Evolutionary conservation across 495 filamentous ascomycete genomes (phyloP).

Genomic region (Talaromyces ruber): DNA sequence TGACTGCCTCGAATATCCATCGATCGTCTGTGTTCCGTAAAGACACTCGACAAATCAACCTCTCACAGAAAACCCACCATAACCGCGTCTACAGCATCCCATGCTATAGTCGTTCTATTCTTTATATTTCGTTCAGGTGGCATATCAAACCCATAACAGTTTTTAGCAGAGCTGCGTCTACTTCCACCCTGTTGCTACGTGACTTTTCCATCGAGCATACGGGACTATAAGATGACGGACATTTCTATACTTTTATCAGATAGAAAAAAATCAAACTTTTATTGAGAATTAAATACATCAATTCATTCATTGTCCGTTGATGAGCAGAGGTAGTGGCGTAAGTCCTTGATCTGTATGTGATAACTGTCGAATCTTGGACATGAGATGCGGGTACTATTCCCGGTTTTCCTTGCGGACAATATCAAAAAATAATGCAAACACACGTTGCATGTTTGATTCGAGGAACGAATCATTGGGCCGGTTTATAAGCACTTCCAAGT

Average conservation of each 20-base stretch:
- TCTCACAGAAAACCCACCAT: constrained; percentile 3
- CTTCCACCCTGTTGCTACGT: constrained; percentile 42
- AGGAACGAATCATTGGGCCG: background rate
- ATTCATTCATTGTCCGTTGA: background rate
- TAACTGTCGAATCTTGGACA: background rate
- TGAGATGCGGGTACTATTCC: background rate
- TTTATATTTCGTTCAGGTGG: constrained; percentile 44
- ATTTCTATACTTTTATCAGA: constrained; percentile 12
- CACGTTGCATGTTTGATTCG: background rate
- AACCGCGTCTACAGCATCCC: constrained; percentile 29
- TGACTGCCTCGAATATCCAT: background rate
- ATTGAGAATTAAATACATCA: background rate
- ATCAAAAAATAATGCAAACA: background rate
- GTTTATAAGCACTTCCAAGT: background rate
- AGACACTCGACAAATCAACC: background rate
- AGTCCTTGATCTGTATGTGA: background rate
- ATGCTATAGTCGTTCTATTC: constrained; percentile 34
- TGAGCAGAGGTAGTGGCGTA: background rate
- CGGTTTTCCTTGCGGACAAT: background rate
- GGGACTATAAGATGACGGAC: constrained; percentile 47
- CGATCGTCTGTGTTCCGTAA: background rate
- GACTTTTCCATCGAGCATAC: constrained; percentile 26
- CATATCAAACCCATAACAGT: constrained; percentile 45
- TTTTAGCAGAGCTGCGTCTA: constrained; percentile 50
- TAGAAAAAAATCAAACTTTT: background rate